These are phyloP conservation scores for Tetracladium maxilliforme DNA, from an alignment of 2,329 filamentous ascomycete species.

Conservation along the genomic window DNA sequence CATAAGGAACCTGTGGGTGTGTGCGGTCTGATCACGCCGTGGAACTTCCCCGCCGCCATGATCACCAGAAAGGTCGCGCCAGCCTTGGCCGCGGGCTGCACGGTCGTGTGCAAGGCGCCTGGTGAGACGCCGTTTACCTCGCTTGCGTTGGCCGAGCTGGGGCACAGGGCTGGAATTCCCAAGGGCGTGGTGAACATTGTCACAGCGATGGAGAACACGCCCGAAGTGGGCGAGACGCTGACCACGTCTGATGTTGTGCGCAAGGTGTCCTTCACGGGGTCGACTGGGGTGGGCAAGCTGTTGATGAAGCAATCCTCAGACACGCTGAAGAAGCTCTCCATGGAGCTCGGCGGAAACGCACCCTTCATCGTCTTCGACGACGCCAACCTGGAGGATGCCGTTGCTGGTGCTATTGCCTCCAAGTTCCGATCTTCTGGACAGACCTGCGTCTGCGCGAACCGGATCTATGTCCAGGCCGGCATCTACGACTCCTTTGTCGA, in stretches of 20 bases:
- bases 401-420: conserved; percentile 66
- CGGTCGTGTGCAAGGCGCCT: conserved; percentile 82
- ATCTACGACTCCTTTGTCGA: conserved; percentile 63
- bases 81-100: conserved; percentile 86
- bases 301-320: conserved; percentile 82
- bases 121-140: conserved; percentile 87
- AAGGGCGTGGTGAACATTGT: conserved; percentile 85
- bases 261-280: conserved; percentile 93
- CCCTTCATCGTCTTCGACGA: conserved; percentile 97
- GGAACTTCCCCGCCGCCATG: conserved; percentile 79
- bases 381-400: conserved; percentile 73
- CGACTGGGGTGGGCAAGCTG: conserved; percentile 48
- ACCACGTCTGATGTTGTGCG: conserved; percentile 64
- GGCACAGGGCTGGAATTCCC: conserved; percentile 74
- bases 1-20: conserved; percentile 77
- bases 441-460: conserved; percentile 85
- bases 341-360: conserved; percentile 89
- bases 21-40: conserved; percentile 71
- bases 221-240: conserved; percentile 61
- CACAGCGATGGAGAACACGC: conserved; percentile 65
- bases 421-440: conserved; percentile 95
- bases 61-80: conserved; percentile 57
- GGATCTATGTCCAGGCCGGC: conserved; percentile 64
- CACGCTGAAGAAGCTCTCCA: conserved; percentile 68
- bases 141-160: conserved; percentile 76